phyloP scores from a whole-genome alignment of 805 yeast genomes.

The Wickerhamomyces mucosus region DNA sequence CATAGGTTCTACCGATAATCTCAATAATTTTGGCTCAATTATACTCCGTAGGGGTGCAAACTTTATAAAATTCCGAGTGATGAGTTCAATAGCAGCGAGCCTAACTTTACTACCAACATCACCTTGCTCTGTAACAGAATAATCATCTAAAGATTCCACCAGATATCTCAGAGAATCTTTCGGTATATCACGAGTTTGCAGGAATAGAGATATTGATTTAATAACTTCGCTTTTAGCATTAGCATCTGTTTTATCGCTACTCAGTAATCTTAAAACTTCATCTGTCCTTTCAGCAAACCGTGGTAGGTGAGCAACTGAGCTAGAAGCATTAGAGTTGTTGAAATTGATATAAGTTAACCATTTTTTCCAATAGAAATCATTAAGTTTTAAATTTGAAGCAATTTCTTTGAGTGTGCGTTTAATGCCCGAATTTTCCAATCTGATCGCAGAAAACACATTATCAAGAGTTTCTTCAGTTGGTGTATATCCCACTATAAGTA shows the following conservation, averaged over 20 bases:
- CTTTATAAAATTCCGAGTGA: constrained; percentile 21
- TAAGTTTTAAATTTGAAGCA: constrained; percentile 7
- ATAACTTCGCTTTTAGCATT: constrained; percentile 10
- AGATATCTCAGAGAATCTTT: constrained; percentile 5
- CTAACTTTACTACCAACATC: constrained; percentile 85
- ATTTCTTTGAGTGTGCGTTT: constrained; percentile 3
- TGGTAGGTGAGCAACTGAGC: constrained; percentile 23
- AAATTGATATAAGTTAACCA: constrained; percentile 29
- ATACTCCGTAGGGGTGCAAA: constrained; percentile 9
- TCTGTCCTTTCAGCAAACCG: constrained; percentile 3
- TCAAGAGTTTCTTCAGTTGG: constrained; percentile 4
- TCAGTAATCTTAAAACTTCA: constrained; percentile 8
- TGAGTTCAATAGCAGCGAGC: constrained; percentile 33
- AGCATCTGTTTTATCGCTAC: constrained; percentile 17
- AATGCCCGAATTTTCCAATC: constrained; percentile 11
- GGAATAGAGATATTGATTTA: constrained; percentile 9
- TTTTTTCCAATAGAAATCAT: constrained; percentile 11
- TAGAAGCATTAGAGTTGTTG: constrained; percentile 30
- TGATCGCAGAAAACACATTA: constrained; percentile 15
- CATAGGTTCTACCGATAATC: constrained; percentile 57
- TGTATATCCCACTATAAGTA: constrained; percentile 2
- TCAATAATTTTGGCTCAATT: constrained; percentile 30
- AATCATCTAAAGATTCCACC: constrained; percentile 52
- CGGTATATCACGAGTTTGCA: constrained; percentile 3
- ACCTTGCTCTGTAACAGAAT: constrained; percentile 72